A percentile compares a stretch with the other conserved stretches of the same genome.
phyloP scores from a whole-genome alignment of 2,329 filamentous ascomycete species.

The Microthyrium microscopicum region DNA sequence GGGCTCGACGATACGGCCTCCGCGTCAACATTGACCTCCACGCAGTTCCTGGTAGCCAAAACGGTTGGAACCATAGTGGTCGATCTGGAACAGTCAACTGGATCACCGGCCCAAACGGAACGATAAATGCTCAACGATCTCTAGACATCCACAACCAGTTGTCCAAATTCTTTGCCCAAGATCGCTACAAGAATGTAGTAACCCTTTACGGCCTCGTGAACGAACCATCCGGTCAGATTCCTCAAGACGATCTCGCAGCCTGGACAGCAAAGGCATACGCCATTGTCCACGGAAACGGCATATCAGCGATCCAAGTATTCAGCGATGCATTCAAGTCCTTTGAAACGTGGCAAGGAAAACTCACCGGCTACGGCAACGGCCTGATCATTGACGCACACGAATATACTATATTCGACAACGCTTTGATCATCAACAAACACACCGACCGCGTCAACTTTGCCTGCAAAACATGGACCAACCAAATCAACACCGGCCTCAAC shows the following conservation, averaged over 20 bases:
- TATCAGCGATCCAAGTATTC: slow-evolving; percentile 59
- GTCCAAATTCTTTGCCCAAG: slow-evolving; percentile 82
- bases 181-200: slow-evolving; percentile 81
- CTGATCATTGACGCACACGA: slow-evolving; percentile 84
- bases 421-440: slow-evolving; percentile 68
- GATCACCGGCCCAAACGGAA: slow-evolving; percentile 80
- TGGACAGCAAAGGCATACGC: slow-evolving; percentile 67
- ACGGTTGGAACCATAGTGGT: slow-evolving; percentile 95
- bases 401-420: slow-evolving; percentile 92
- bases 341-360: slow-evolving; percentile 71
- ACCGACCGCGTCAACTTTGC: slow-evolving; percentile 72
- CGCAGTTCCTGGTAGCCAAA: slow-evolving; percentile 81
- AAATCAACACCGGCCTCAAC: slow-evolving; percentile 57
- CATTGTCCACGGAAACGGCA: slow-evolving; percentile 59
- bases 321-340: slow-evolving; percentile 92
- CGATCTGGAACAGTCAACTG: slow-evolving; percentile 65
- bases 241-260: slow-evolving; percentile 46
- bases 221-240: slow-evolving; percentile 51
- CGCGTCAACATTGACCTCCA: slow-evolving; percentile 89
- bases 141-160: slow-evolving; percentile 77
- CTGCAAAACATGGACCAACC: slow-evolving; percentile 70
- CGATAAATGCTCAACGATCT: slow-evolving; percentile 60
- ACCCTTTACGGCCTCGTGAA: slow-evolving; percentile 90
- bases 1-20: slow-evolving; percentile 78
- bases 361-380: slow-evolving; percentile 53